Percentiles rank a stretch among this genome's conserved stretches.
Conservation (phyloP, 192 early-diverging fungal species). For the Coemansia sp. region DNA sequence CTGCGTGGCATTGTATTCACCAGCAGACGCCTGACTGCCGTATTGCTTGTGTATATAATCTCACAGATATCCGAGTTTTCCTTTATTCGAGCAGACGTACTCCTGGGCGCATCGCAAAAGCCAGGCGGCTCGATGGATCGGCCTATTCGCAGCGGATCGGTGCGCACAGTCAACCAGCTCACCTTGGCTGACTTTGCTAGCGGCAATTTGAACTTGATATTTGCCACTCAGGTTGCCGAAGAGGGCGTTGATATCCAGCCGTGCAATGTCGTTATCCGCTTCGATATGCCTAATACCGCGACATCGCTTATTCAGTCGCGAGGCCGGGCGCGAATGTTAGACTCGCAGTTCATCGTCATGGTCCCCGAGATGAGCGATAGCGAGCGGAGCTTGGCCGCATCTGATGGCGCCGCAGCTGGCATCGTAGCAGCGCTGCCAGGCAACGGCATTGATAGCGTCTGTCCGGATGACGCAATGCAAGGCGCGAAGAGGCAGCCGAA, state of each 20-base stretch:
- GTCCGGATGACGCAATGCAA: not conserved
- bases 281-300: constrained; percentile 74
- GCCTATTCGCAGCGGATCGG: constrained; percentile 42
- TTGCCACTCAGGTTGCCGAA: constrained; percentile 93
- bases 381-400: not conserved
- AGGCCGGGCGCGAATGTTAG: constrained; percentile 75
- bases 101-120: constrained; percentile 44
- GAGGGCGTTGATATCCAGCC: constrained; percentile 95
- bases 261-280: constrained; percentile 87
- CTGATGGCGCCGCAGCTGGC: not conserved
- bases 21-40: constrained; percentile 70
- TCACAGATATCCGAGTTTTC: constrained; percentile 58
- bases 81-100: constrained; percentile 44
- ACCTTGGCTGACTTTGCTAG: constrained; percentile 69
- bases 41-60: constrained; percentile 59
- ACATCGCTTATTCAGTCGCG: constrained; percentile 90
- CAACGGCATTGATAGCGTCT: not conserved
- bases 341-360: constrained; percentile 80
- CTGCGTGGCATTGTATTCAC: constrained; percentile 93
- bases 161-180: constrained; percentile 29
- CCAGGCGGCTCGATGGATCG: constrained; percentile 20
- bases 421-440: not conserved
- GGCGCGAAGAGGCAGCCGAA: not conserved
- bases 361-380: constrained; percentile 46
- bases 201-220: constrained; percentile 73